Percentiles rank a stretch among this genome's conserved stretches.
Evolutionary conservation across 1,284 basidiomycete genomes (phyloP).

Genomic region (Agaricales sp.): DNA sequence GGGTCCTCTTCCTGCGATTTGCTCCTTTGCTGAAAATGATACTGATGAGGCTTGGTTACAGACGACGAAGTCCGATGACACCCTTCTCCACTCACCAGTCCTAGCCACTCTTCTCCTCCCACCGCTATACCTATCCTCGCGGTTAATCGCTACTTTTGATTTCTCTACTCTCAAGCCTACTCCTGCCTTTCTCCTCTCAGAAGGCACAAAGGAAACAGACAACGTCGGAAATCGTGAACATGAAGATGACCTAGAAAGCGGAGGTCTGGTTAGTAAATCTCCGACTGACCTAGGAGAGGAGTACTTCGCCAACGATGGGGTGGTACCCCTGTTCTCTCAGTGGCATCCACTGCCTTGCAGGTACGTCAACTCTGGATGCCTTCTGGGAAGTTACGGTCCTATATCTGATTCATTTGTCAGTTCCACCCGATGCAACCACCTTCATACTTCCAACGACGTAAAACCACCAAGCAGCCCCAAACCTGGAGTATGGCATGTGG

Average conservation of each 20-base stretch:
- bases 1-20: constrained; percentile 6
- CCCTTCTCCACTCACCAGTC: constrained; percentile 11
- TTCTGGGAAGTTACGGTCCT: constrained; percentile 4
- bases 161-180: constrained; percentile 24
- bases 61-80: constrained; percentile 3
- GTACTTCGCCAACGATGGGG: constrained; percentile 35
- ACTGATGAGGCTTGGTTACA: constrained; percentile 10
- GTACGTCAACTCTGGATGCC: constrained; percentile 15
- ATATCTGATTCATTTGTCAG: constrained; percentile 4
- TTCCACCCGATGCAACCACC: constrained; percentile 13
- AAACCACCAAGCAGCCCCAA: constrained; percentile 8
- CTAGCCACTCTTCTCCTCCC: constrained; percentile 12
- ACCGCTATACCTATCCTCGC: constrained; percentile 18
- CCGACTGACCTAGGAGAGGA: constrained; percentile 11
- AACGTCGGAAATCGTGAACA: background rate
- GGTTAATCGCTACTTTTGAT: constrained; percentile 24
- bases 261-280: constrained; percentile 2
- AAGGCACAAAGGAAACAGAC: background rate
- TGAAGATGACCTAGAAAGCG: background rate
- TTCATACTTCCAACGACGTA: background rate
- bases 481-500: constrained; percentile 35
- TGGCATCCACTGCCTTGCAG: constrained; percentile 40
- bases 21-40: constrained; percentile 6
- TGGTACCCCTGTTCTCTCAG: constrained; percentile 42
- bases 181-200: constrained; percentile 22